These are phyloP conservation scores for Phlyctochytrium planicorne DNA, from an alignment of 192 early-diverging fungal species.

Conservation along the genomic window DNA sequence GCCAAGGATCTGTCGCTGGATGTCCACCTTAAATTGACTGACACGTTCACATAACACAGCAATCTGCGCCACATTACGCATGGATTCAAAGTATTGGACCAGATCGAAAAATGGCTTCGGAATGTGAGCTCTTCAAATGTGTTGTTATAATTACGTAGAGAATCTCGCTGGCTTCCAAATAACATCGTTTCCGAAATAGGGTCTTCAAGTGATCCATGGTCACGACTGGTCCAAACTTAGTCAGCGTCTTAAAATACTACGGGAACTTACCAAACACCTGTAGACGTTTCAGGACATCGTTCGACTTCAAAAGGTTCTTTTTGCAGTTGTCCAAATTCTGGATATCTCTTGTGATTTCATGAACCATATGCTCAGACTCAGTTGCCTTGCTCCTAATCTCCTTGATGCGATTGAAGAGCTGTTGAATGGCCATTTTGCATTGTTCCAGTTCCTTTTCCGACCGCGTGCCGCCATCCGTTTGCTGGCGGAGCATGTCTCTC, in stretches of 20 bases:
- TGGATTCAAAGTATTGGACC: slow-evolving; percentile 71
- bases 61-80: slow-evolving; percentile 74
- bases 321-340: slow-evolving; percentile 93
- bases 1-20: slow-evolving; percentile 62
- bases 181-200: slow-evolving; percentile 55
- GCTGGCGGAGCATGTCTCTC: slow-evolving; percentile 66
- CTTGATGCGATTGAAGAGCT: slow-evolving; percentile 75
- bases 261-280: slow-evolving; percentile 85
- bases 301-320: slow-evolving; percentile 79
- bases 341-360: slow-evolving; percentile 96
- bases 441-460: slow-evolving; percentile 65
- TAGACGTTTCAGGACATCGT: slow-evolving; percentile 77
- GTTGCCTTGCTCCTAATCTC: slow-evolving; percentile 83
- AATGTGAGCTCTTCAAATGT: too few relatives aligned
- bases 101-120: slow-evolving; percentile 78
- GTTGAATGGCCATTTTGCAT: slow-evolving; percentile 76
- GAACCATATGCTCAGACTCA: slow-evolving; percentile 82
- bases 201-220: slow-evolving; percentile 23
- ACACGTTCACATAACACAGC: slow-evolving; percentile 66
- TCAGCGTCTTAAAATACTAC: not conserved
- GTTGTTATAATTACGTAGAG: too few relatives aligned
- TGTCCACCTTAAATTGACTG: slow-evolving; percentile 56
- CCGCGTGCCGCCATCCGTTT: slow-evolving; percentile 61
- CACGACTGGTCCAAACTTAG: not conserved
- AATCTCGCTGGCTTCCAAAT: slow-evolving; percentile 75